These are phyloP conservation scores for Pharnaceum exiguum DNA, from an alignment of 148 eudicot species.

Conservation along the genomic window DNA sequence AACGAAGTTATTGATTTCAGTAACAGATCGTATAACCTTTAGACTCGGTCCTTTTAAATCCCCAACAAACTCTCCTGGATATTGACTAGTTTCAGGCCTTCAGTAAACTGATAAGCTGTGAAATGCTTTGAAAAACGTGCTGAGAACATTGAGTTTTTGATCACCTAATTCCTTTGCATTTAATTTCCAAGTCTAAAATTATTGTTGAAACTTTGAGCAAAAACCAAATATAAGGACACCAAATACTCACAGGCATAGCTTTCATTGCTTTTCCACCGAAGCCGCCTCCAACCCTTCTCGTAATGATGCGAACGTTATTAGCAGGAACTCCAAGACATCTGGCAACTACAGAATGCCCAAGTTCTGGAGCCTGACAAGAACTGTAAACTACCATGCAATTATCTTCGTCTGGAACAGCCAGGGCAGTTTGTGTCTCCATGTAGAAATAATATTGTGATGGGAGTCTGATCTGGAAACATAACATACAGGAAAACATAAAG, in stretches of 20 bases:
- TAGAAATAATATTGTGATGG: slow-evolving; percentile 81
- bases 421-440: slow-evolving; percentile 82
- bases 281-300: slow-evolving; percentile 94
- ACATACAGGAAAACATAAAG: slow-evolving; percentile 4
- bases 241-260: slow-evolving; percentile 70
- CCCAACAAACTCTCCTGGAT: too few relatives aligned
- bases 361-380: slow-evolving; percentile 77
- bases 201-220: too few relatives aligned
- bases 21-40: too few relatives aligned
- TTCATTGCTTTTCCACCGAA: slow-evolving; percentile 82
- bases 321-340: slow-evolving; percentile 79
- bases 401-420: slow-evolving; percentile 91
- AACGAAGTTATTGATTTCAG: too few relatives aligned
- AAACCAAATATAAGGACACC: too few relatives aligned
- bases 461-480: slow-evolving; percentile 49
- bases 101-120: too few relatives aligned
- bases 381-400: slow-evolving; percentile 79
- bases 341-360: slow-evolving; percentile 45
- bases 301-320: slow-evolving; percentile 77
- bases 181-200: too few relatives aligned
- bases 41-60: too few relatives aligned
- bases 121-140: too few relatives aligned
- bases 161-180: too few relatives aligned
- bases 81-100: too few relatives aligned
- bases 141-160: too few relatives aligned